Evolutionary conservation across 2,329 filamentous ascomycete species (phyloP), one percentile per base, ranked within the genome.

Genomic region (Colletotrichum sp.): DNA sequence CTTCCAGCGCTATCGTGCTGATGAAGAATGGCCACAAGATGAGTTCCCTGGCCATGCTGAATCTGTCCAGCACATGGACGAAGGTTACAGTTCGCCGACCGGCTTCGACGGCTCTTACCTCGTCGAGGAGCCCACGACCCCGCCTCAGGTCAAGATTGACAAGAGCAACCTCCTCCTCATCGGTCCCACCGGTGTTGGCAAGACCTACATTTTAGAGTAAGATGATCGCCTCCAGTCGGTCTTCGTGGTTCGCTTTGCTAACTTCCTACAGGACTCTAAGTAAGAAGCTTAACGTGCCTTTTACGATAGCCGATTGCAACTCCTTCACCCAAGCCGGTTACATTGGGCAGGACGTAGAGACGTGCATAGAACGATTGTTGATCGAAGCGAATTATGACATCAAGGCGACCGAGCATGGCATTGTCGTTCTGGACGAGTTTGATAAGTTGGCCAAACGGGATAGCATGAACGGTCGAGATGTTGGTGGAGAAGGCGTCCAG

Each of bases 341-440:
- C 79, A 98, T 99, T 77, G 97, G 97, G 34, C 96, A 98, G 81
- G 97, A 99, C 81, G 96, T 96, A n/a, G 97, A 99, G 81, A 93
- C 95, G 1, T 98, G 96, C 78, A 95, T 99, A 54, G 95, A 98
- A 80, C 90, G 97, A 58, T 88, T 99, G 31, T 88, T 99, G 12
- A 94, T 97, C 69, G 95, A 97, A 73, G 92, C 96, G 11, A 96
- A 97, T 81, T 98, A 98, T 82, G 94, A 98, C 78, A 91, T 97
- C 33, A 91, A 92, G 72, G 92, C 93, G 69, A 93, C 95, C 9
- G 96, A 99, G 81, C 91, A 94, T 67, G 97, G 97, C 7, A 98
- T 99, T 70, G 95, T 99, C 61, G 97, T 98, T 70, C 88, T 99
- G 24, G 97, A 99, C 78, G 97, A 99, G 84, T 95, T 99, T 69